Evolutionary conservation across 1,284 basidiomycete genomes (phyloP).

Genomic region (Meripilus lineatus): DNA sequence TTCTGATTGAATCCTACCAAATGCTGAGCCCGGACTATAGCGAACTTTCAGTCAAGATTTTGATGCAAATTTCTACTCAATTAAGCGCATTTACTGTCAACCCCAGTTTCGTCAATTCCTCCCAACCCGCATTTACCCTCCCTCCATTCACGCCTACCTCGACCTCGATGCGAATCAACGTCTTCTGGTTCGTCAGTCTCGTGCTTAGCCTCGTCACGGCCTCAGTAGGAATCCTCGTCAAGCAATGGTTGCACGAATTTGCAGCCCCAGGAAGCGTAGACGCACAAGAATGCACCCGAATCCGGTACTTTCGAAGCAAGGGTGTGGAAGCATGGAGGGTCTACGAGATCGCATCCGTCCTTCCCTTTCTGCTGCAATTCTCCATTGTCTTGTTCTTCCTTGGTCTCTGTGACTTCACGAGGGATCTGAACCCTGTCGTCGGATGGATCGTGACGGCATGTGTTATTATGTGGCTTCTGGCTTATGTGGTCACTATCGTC

Average conservation of each 20-base stretch:
- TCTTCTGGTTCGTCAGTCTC: constrained; percentile 17
- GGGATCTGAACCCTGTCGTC: constrained; percentile 8
- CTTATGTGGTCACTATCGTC: constrained; percentile 1
- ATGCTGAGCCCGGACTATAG: neutral
- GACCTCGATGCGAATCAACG: constrained; percentile 12
- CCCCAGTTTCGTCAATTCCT: neutral
- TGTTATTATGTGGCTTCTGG: constrained; percentile 2
- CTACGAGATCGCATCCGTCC: constrained; percentile 18
- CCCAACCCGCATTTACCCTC: neutral
- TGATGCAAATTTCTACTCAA: neutral
- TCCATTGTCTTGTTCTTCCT: constrained; percentile 26
- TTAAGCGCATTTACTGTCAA: neutral
- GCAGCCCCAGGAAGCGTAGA: constrained; percentile 2
- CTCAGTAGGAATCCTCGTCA: constrained; percentile 13
- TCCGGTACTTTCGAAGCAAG: constrained; percentile 22
- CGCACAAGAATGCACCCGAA: constrained; percentile 1
- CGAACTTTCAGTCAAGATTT: neutral
- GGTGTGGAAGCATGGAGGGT: constrained; percentile 25
- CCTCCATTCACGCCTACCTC: neutral
- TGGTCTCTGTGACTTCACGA: constrained; percentile 15
- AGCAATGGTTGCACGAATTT: constrained; percentile 16
- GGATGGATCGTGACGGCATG: constrained; percentile 6
- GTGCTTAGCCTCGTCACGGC: constrained; percentile 12
- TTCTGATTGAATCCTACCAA: neutral
- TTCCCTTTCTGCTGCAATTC: constrained; percentile 25